These are phyloP conservation scores for Magnolia kwangsiensis DNA, from an alignment of 164 flowering plant genomes.

Conservation along the genomic window DNA sequence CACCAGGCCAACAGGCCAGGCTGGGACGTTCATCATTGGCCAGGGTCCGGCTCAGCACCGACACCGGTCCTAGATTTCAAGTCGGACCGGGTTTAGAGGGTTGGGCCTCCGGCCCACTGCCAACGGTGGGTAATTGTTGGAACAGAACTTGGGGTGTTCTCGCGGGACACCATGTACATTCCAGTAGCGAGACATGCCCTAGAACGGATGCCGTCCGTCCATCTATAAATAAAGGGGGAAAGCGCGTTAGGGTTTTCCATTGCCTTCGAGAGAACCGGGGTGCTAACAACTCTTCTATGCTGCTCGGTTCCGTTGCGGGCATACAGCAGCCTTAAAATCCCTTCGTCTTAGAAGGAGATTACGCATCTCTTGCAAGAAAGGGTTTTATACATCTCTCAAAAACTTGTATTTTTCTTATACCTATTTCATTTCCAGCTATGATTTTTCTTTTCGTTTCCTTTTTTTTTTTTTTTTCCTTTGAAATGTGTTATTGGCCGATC, in stretches of 20 bases:
- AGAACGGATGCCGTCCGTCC: neutral
- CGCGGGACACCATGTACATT: too few relatives aligned
- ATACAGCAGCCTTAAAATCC: conserved; percentile 2
- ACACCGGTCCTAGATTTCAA: too few relatives aligned
- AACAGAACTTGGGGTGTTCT: too few relatives aligned
- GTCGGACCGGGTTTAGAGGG: too few relatives aligned
- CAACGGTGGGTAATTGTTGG: too few relatives aligned
- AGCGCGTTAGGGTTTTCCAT: neutral
- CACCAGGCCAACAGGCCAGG: too few relatives aligned
- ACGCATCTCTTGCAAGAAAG: neutral
- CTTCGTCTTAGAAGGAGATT: neutral
- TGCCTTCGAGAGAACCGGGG: conserved; percentile 17
- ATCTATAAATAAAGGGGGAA: conserved; percentile 4
- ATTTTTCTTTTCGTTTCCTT: neutral
- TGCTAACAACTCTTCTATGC: neutral
- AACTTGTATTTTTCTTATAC: too few relatives aligned
- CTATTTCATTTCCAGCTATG: too few relatives aligned
- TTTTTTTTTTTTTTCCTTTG: neutral
- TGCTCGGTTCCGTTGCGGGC: conserved; percentile 21
- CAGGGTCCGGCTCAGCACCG: too few relatives aligned
- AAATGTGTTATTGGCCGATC: conserved; percentile 15
- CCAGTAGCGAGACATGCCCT: neutral
- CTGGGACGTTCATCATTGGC: too few relatives aligned
- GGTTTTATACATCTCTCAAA: conserved; percentile 4
- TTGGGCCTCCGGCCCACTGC: too few relatives aligned